Evolutionary conservation across 75 land plant species (phyloP).

Genomic region (Pinus tabuliformis): DNA sequence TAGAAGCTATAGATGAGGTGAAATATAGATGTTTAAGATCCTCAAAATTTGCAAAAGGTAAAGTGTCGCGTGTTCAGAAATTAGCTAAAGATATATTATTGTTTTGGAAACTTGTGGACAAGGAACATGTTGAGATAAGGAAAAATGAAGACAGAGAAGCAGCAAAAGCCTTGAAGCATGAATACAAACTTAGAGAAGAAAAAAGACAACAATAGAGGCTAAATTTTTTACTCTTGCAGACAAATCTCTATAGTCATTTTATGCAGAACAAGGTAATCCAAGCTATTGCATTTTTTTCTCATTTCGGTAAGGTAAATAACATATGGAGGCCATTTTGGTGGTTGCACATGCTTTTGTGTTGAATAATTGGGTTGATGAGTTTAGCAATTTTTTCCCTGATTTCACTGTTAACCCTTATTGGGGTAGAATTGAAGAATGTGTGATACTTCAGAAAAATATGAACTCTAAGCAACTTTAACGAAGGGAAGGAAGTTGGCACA

Average conservation of each 20-base stretch:
- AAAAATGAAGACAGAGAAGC: constrained; percentile 91
- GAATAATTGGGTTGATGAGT: constrained; percentile 94
- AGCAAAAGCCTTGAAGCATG: constrained; percentile 90
- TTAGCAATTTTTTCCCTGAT: constrained; percentile 83
- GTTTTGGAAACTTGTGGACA: too few relatives aligned
- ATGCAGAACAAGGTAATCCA: constrained; percentile 95
- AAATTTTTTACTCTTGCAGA: constrained; percentile 44
- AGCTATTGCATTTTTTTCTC: constrained; percentile 97
- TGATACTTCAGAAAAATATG: constrained; percentile 71
- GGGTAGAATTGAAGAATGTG: constrained; percentile 61
- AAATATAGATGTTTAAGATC: too few relatives aligned
- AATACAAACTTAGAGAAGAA: constrained; percentile 82
- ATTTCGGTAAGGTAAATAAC: constrained; percentile 92
- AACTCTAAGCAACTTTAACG: constrained; percentile 86
- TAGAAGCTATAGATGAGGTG: too few relatives aligned
- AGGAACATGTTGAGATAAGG: constrained; percentile 62
- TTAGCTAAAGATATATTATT: too few relatives aligned
- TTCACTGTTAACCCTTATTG: constrained; percentile 84
- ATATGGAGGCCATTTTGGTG: constrained; percentile 96
- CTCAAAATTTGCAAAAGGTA: too few relatives aligned
- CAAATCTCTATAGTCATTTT: constrained; percentile 76
- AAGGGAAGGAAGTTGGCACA: constrained; percentile 86
- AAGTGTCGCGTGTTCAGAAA: too few relatives aligned
- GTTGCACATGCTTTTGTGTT: constrained; percentile 92
- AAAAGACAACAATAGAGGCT: constrained; percentile 83